Evolutionary conservation across 345 rosid genomes (phyloP).

Genomic region (Viola odorata): DNA sequence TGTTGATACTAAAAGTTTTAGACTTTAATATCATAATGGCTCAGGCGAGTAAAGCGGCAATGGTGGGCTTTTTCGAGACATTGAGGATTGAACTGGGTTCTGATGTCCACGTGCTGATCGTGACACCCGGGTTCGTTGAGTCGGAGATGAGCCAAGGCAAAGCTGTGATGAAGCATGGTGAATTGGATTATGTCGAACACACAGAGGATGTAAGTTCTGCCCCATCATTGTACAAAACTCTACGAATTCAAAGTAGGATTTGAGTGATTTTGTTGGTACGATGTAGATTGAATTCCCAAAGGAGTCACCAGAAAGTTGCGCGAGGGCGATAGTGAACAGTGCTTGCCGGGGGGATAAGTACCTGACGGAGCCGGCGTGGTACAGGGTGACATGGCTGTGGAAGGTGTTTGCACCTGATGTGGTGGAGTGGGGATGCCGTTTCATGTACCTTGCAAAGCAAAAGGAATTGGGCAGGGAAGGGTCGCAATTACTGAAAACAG

Average conservation of each 20-base stretch:
- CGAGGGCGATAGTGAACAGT: conserved; percentile 30
- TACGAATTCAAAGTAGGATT: too few species aligned
- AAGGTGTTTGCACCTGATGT: conserved; percentile 39
- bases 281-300: conserved; percentile 26
- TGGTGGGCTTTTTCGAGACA: conserved; percentile 45
- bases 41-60: conserved; percentile 67
- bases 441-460: not conserved
- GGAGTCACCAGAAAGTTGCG: conserved; percentile 8
- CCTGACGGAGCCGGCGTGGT: conserved; percentile 36
- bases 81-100: conserved; percentile 52
- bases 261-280: too few species aligned
- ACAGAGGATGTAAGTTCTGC: not conserved
- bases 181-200: not conserved
- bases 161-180: not conserved
- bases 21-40: not conserved
- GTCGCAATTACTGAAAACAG: too few species aligned
- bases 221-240: not conserved
- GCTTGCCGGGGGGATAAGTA: conserved; percentile 40
- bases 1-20: not conserved
- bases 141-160: conserved; percentile 37
- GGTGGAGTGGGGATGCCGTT: conserved; percentile 21
- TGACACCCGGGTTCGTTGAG: conserved; percentile 53
- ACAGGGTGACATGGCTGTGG: conserved; percentile 20
- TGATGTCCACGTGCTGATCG: conserved; percentile 40
- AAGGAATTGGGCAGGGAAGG: not conserved